phyloP scores from a whole-genome alignment of 2,329 filamentous ascomycete species.

The Fusarium sp. region DNA sequence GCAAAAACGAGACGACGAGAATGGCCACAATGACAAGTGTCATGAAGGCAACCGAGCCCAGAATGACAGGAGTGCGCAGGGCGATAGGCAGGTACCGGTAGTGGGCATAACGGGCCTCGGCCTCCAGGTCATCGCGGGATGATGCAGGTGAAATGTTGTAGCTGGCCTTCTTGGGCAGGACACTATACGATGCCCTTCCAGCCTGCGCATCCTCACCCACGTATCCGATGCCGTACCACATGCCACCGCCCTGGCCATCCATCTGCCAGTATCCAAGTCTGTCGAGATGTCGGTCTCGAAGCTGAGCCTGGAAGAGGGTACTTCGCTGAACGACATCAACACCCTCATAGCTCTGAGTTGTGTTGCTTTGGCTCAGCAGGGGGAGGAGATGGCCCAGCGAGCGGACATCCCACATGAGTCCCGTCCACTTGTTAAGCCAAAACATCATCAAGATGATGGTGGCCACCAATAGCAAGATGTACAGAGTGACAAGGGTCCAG shows the following conservation, averaged over 20 bases:
- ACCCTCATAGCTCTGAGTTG: slow-evolving; percentile 76
- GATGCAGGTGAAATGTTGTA: slow-evolving; percentile 49
- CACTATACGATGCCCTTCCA: slow-evolving; percentile 37
- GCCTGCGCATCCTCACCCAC: slow-evolving; percentile 48
- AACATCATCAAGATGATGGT: slow-evolving; percentile 67
- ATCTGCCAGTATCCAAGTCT: slow-evolving; percentile 89
- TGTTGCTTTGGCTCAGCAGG: slow-evolving; percentile 84
- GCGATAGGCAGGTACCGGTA: slow-evolving; percentile 83
- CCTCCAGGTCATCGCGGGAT: slow-evolving; percentile 44
- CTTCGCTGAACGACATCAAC: slow-evolving; percentile 68
- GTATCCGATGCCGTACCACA: slow-evolving; percentile 83
- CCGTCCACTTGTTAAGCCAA: slow-evolving; percentile 75
- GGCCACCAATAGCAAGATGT: slow-evolving; percentile 73
- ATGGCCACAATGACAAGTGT: slow-evolving; percentile 75
- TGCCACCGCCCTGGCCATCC: slow-evolving; percentile 70
- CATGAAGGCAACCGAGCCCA: slow-evolving; percentile 72
- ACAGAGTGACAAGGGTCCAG: slow-evolving; percentile 82
- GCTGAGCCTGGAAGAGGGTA: slow-evolving; percentile 64
- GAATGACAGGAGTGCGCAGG: slow-evolving; percentile 73
- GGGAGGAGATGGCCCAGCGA: slow-evolving; percentile 85
- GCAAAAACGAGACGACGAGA: slow-evolving; percentile 82
- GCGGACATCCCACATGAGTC: slow-evolving; percentile 85
- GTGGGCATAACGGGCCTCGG: slow-evolving; percentile 42
- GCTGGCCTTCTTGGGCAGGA: slow-evolving; percentile 46
- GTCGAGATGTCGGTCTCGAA: slow-evolving; percentile 70